Conservation (phyloP, 2,329 filamentous ascomycete genomes). For the Achaetomium macrosporum region DNA sequence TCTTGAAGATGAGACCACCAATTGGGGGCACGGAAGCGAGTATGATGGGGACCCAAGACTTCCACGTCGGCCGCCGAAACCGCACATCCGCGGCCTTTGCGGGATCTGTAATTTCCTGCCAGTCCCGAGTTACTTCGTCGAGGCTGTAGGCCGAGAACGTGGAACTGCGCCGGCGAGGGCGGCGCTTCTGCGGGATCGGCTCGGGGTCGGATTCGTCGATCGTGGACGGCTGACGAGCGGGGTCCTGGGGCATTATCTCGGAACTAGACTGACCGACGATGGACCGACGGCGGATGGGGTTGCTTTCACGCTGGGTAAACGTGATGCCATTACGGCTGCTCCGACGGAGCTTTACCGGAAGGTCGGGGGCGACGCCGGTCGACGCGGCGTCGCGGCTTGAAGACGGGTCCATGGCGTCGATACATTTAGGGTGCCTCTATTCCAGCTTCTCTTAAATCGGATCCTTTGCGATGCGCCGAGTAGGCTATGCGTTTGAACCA, state of each 20-base stretch:
- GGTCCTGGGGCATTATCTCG: neutral
- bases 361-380: neutral
- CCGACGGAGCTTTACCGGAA: neutral
- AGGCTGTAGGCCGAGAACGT: constrained; percentile 71
- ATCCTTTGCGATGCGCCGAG: too few relatives aligned
- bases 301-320: neutral
- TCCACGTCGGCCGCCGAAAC: constrained; percentile 55
- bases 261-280: neutral
- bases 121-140: constrained; percentile 57
- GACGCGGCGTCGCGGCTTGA: neutral
- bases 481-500: too few relatives aligned
- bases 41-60: constrained; percentile 74
- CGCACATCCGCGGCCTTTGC: constrained; percentile 32
- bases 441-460: too few relatives aligned
- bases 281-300: neutral
- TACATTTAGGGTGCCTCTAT: too few relatives aligned
- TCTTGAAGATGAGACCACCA: constrained; percentile 77
- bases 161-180: constrained; percentile 59
- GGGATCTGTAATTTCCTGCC: constrained; percentile 61
- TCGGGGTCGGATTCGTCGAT: neutral
- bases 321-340: neutral
- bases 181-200: constrained; percentile 28
- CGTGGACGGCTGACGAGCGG: neutral
- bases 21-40: constrained; percentile 81
- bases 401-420: neutral